These are phyloP conservation scores for Candida pseudofarinosa DNA, from an alignment of 805 yeast species.

Conservation along the genomic window DNA sequence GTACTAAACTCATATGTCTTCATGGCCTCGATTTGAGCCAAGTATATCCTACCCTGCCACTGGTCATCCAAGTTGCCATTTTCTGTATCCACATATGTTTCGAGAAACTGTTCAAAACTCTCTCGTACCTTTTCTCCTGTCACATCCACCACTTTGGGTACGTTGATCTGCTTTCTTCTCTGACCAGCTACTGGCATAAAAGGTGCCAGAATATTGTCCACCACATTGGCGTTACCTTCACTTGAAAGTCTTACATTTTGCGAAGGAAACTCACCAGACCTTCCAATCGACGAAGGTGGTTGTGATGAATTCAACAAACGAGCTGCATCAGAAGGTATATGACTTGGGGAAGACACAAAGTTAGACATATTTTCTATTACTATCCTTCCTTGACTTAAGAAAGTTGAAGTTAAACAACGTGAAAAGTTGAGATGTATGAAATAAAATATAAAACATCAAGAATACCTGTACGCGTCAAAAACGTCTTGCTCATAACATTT, in stretches of 20 bases:
- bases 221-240: conserved; percentile 13
- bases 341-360: conserved; percentile 42
- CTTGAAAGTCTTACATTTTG: conserved; percentile 25
- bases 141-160: conserved; percentile 83
- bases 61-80: conserved; percentile 25
- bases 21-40: conserved; percentile 81
- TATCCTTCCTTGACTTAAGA: neutral
- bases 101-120: conserved; percentile 80
- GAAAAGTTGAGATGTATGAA: neutral
- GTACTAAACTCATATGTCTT: conserved; percentile 70
- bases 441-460: neutral
- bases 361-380: conserved; percentile 26
- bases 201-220: neutral
- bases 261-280: conserved; percentile 30
- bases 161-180: conserved; percentile 59
- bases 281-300: conserved; percentile 40
- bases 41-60: conserved; percentile 57
- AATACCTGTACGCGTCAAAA: conserved; percentile 9
- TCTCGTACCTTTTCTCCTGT: conserved; percentile 94
- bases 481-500: conserved; percentile 9
- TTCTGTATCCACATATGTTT: conserved; percentile 49
- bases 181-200: conserved; percentile 14
- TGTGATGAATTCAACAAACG: conserved; percentile 36
- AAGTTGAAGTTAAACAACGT: no score
- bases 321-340: conserved; percentile 43